These are phyloP conservation scores for Xerocomus minutiporus DNA, from an alignment of 1,284 basidiomycete species.

Conservation along the genomic window DNA sequence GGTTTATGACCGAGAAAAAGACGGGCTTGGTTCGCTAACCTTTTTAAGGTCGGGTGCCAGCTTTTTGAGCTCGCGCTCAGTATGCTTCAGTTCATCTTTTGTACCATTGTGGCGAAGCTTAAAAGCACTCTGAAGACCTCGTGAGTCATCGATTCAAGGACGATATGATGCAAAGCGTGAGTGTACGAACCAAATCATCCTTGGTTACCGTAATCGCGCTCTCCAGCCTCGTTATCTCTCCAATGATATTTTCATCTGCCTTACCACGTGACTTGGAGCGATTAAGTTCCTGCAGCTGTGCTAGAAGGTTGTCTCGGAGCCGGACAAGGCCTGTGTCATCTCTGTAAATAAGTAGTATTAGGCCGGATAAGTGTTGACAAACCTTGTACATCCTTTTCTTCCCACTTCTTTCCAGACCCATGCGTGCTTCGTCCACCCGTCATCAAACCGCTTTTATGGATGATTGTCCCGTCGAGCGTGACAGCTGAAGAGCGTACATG, in stretches of 20 bases:
- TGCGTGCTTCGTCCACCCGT: constrained; percentile 88
- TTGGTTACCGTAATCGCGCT: constrained; percentile 65
- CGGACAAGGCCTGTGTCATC: constrained; percentile 58
- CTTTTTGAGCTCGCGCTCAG: constrained; percentile 67
- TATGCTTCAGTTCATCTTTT: constrained; percentile 74
- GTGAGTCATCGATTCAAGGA: constrained; percentile 2
- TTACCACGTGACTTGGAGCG: constrained; percentile 79
- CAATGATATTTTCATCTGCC: constrained; percentile 75
- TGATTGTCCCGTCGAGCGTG: constrained; percentile 93
- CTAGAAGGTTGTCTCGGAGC: constrained; percentile 68
- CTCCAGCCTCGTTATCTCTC: constrained; percentile 78
- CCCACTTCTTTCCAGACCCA: constrained; percentile 77
- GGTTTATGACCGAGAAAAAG: background rate
- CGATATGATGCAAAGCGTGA: background rate
- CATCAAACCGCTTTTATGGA: constrained; percentile 96
- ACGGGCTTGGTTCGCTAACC: constrained; percentile 35
- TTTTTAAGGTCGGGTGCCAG: constrained; percentile 64
- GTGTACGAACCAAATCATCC: constrained; percentile 73
- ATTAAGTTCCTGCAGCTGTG: constrained; percentile 78
- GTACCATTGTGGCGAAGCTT: constrained; percentile 66
- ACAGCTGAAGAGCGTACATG: constrained; percentile 61
- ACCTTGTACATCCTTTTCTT: constrained; percentile 91
- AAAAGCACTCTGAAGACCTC: constrained; percentile 48
- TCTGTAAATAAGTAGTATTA: constrained; percentile 2
- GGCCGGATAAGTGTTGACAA: constrained; percentile 1